Evolutionary conservation across 192 early-diverging fungal genomes (phyloP).

Genomic region (Oehlia diaphana): DNA sequence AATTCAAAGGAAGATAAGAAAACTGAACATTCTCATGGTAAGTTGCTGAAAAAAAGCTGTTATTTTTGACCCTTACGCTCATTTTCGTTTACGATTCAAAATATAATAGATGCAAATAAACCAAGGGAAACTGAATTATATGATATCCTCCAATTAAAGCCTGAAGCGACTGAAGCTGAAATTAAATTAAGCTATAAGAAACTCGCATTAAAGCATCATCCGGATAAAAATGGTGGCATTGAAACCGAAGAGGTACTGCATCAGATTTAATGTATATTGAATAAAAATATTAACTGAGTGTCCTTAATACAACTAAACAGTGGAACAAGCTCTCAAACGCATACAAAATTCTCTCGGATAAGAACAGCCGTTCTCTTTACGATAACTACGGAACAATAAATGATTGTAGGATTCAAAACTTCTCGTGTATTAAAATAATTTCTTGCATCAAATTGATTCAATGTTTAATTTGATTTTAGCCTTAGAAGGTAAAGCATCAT

Average conservation of each 20-base stretch:
- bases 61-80: not conserved
- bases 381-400: not conserved
- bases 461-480: not conserved
- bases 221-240: constrained; percentile 62
- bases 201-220: constrained; percentile 83
- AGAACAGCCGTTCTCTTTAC: not conserved
- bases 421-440: constrained; percentile 15
- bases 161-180: constrained; percentile 71
- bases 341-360: constrained; percentile 4
- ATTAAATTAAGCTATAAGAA: constrained; percentile 96
- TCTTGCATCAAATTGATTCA: not conserved
- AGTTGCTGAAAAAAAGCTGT: not conserved
- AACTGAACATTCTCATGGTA: not conserved
- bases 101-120: constrained; percentile 29
- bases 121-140: constrained; percentile 82
- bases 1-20: not conserved
- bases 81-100: not conserved
- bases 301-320: not conserved
- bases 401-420: not conserved
- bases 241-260: constrained; percentile 4
- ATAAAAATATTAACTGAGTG: not conserved
- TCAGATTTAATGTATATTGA: not conserved
- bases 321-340: not conserved
- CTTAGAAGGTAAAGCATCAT: not conserved
- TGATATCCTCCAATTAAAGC: constrained; percentile 77